Evolutionary conservation across 768 basidiomycete species (phyloP).

Genomic region (Boletus sp.): DNA sequence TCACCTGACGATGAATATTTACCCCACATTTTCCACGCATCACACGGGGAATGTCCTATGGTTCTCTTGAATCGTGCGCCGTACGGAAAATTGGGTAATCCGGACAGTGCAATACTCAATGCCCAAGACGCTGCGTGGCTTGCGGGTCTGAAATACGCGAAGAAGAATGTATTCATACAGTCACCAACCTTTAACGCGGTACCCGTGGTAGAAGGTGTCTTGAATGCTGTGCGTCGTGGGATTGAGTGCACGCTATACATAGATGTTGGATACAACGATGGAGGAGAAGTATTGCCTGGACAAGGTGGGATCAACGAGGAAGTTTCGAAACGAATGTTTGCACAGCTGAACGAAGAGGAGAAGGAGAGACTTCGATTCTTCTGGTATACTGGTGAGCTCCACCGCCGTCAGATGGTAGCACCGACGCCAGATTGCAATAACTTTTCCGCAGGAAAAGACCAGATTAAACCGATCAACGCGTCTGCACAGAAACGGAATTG

Average conservation of each 20-base stretch:
- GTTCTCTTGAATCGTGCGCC: constrained; percentile 63
- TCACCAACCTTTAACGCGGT: constrained; percentile 68
- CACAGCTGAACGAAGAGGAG: constrained; percentile 41
- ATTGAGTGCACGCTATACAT: constrained; percentile 60
- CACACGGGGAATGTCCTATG: constrained; percentile 60
- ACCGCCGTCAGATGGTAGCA: background rate
- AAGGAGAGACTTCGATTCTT: constrained; percentile 48
- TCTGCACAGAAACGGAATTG: constrained; percentile 67
- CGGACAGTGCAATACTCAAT: constrained; percentile 39
- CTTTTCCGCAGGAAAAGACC: constrained; percentile 48
- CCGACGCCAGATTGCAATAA: background rate
- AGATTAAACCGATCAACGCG: constrained; percentile 61
- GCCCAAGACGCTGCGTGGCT: constrained; percentile 71
- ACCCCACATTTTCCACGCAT: constrained; percentile 58
- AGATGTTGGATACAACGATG: constrained; percentile 54
- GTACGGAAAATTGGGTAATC: constrained; percentile 50
- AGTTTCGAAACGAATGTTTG: constrained; percentile 59
- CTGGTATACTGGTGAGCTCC: constrained; percentile 46
- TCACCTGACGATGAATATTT: constrained; percentile 47
- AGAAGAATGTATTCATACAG: constrained; percentile 67
- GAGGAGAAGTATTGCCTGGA: constrained; percentile 59
- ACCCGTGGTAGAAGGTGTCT: constrained; percentile 55
- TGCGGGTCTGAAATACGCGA: constrained; percentile 56
- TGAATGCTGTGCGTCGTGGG: constrained; percentile 59
- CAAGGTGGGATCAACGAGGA: constrained; percentile 75